Evolutionary conservation across 1,139 yeast species (phyloP).

Genomic region (Eremothecium coryli): DNA sequence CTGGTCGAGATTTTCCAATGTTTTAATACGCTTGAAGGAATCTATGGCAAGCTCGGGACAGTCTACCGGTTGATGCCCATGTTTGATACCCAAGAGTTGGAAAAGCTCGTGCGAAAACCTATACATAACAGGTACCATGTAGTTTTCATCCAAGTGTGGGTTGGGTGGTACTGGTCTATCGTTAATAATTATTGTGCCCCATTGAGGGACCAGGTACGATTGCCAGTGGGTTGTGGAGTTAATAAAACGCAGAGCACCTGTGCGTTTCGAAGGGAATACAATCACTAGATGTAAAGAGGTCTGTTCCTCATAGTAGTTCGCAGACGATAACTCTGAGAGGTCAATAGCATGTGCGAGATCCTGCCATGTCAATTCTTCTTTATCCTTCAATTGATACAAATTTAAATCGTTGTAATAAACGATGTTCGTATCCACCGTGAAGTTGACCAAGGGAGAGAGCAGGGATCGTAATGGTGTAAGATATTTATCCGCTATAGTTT

Average conservation of each 20-base stretch:
- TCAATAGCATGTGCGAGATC: slow-evolving; percentile 33
- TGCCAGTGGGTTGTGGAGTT: slow-evolving; percentile 39
- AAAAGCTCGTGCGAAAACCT: slow-evolving; percentile 68
- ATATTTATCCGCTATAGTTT: slow-evolving; percentile 34
- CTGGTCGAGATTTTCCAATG: slow-evolving; percentile 43
- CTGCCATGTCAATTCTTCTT: slow-evolving; percentile 32
- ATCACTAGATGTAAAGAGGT: slow-evolving; percentile 25
- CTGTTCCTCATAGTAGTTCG: slow-evolving; percentile 23
- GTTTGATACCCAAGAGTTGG: slow-evolving; percentile 54
- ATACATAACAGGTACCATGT: slow-evolving; percentile 52
- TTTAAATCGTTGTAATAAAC: slow-evolving; percentile 48
- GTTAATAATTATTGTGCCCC: slow-evolving; percentile 70
- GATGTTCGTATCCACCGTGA: slow-evolving; percentile 71
- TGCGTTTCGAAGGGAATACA: slow-evolving; percentile 25
- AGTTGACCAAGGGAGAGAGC: slow-evolving; percentile 49
- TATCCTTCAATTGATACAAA: slow-evolving; percentile 34
- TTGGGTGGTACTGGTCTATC: slow-evolving; percentile 31
- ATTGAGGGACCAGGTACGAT: slow-evolving; percentile 77
- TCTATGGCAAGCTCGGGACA: slow-evolving; percentile 59
- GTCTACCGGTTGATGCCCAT: slow-evolving; percentile 21
- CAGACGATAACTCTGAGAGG: slow-evolving; percentile 32
- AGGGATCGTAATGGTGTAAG: slow-evolving; percentile 41
- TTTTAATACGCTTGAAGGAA: slow-evolving; percentile 46
- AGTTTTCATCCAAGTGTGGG: slow-evolving; percentile 34
- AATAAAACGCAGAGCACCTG: slow-evolving; percentile 18